These are phyloP conservation scores for Allium fistulosum DNA, from an alignment of 106 monocot genomes.

Conservation along the genomic window DNA sequence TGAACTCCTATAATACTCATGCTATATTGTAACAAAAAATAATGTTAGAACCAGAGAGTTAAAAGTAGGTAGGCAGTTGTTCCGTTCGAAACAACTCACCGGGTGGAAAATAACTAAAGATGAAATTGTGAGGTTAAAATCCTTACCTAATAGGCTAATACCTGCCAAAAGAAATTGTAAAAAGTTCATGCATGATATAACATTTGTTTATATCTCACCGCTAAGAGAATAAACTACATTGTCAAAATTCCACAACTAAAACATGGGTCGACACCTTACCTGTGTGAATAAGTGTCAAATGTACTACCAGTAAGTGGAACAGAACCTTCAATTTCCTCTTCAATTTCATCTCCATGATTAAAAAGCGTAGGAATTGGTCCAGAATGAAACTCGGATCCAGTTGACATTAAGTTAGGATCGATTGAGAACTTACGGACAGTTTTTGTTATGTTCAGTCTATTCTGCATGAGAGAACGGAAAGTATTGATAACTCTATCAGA, in stretches of 20 bases:
- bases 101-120: no score
- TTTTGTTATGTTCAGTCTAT: slow-evolving; percentile 96
- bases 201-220: no score
- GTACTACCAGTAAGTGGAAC: slow-evolving; percentile 43
- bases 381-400: slow-evolving; percentile 82
- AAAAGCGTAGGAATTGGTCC: slow-evolving; percentile 74
- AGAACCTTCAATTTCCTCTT: slow-evolving; percentile 72
- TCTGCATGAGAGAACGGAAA: slow-evolving; percentile 57
- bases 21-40: no score
- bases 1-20: no score
- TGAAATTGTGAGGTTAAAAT: no score
- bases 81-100: no score
- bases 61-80: no score
- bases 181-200: no score
- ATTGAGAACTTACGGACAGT: slow-evolving; percentile 94
- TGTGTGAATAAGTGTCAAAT: slow-evolving; percentile 78
- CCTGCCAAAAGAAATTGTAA: no score
- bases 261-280: slow-evolving; percentile 38
- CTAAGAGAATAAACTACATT: background rate
- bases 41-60: no score
- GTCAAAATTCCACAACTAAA: background rate
- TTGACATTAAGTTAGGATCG: slow-evolving; percentile 71
- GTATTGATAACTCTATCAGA: background rate
- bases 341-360: slow-evolving; percentile 87
- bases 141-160: no score